Base-by-base conservation (phyloP, 805 yeast species). In the Candida anglica region DNA sequence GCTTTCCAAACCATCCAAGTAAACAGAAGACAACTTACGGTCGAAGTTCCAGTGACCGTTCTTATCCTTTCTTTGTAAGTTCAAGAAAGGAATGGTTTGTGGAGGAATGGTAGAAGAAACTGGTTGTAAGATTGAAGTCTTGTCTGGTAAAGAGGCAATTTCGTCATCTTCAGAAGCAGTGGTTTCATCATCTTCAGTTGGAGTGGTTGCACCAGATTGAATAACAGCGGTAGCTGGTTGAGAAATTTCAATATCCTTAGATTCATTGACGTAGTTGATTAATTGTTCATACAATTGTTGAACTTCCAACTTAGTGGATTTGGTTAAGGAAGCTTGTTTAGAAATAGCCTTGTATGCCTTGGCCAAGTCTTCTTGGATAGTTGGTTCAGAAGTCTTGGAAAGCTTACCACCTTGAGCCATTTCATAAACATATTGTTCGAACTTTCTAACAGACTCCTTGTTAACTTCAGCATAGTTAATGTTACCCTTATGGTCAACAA, bases 361-460 rank as follows among this genome's bases (percentile, higher is more conserved):
- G 27, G 87, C 75, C 57, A 87, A 73, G 62, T 88, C 96, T 57
- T 87, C 91, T 58, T 85, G 81, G 52, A 86, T 80, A 22, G 91
- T 72, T 48, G 91, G 86, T 53, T 85, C 82, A 29, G 65, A 59
- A 40, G 66, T 69, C 48, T 72, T 79, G 39, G 97, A 86, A 54
- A 86, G 65, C 46, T 79, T 79, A 50, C 95, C 89, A 66, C 98
- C 98, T 54, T 77, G 81, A 34, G 98, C 95, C 97, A 93, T 89
- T 63, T 86, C 95, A 56, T 79, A 76, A 46, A 93, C 97, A 60
- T 93, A 93, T 60, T 89, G 91, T 67, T 93, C 96, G 44, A 93
- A 75, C 61, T 93, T 93, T 66, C 97, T 81, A 43, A 89, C 94
- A 41, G 91, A 77, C 32, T 89, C 86, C 65, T 95, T 85, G 57